Conservation (phyloP, 2,329 filamentous ascomycete genomes). For the Rasamsonia emersonii region DNA sequence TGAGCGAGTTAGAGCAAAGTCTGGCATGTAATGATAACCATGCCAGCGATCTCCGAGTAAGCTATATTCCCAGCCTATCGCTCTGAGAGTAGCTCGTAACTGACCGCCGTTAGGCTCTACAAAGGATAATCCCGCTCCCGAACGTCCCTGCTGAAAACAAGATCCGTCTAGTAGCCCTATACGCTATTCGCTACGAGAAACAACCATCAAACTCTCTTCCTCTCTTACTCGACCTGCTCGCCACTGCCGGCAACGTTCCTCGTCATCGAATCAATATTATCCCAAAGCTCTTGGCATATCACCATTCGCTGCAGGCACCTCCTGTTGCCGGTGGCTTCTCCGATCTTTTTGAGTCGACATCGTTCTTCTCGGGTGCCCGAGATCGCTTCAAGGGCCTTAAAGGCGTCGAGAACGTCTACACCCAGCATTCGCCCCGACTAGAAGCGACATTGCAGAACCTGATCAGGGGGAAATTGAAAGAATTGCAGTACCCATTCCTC, state of each 20-base stretch:
- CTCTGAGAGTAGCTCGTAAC: slow-evolving; percentile 1
- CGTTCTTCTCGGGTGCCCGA: slow-evolving; percentile 81
- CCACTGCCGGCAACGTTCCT: slow-evolving; percentile 73
- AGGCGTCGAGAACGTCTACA: slow-evolving; percentile 98
- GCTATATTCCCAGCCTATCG: slow-evolving; percentile 8
- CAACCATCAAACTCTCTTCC: slow-evolving; percentile 75
- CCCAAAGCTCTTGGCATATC: slow-evolving; percentile 73
- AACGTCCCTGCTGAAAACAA: slow-evolving; percentile 74
- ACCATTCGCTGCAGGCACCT: slow-evolving; percentile 73
- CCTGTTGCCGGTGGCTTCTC: slow-evolving; percentile 70
- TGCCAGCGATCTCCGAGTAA: slow-evolving; percentile 76
- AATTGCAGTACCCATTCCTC: slow-evolving; percentile 86
- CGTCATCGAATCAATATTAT: slow-evolving; percentile 69
- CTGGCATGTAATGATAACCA: slow-evolving; percentile 96
- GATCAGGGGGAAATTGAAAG: slow-evolving; percentile 80
- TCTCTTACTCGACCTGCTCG: slow-evolving; percentile 77
- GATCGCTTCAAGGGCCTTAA: slow-evolving; percentile 90
- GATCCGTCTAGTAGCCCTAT: slow-evolving; percentile 82
- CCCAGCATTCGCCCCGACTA: slow-evolving; percentile 84
- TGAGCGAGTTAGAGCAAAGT: slow-evolving; percentile 94
- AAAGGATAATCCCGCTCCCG: slow-evolving; percentile 74
- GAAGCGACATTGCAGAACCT: slow-evolving; percentile 84
- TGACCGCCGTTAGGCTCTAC: slow-evolving; percentile 54
- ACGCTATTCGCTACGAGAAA: slow-evolving; percentile 84
- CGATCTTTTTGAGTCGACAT: slow-evolving; percentile 83